phyloP scores from a whole-genome alignment of 371 early-diverging fungal genomes.

The Saksenaea oblongispora region DNA sequence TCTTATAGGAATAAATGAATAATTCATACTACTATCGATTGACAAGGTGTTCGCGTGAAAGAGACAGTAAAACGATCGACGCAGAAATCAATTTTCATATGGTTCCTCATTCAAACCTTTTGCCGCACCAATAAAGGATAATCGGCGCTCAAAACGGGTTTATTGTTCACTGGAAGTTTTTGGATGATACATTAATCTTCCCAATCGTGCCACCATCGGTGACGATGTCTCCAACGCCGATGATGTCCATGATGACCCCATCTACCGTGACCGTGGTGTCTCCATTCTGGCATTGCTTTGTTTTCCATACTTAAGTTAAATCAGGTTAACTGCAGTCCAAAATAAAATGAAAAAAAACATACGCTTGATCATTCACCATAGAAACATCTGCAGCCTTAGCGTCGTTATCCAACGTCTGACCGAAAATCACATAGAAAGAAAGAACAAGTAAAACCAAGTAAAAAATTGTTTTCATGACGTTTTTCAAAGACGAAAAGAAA shows the following conservation, averaged over 20 bases:
- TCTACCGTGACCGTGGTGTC: neutral
- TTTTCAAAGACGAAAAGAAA: no score
- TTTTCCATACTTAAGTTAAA: neutral
- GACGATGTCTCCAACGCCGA: neutral
- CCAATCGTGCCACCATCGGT: neutral
- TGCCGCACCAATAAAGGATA: neutral
- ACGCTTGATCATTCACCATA: neutral
- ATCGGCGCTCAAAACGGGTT: neutral
- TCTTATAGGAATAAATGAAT: no score
- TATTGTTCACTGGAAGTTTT: neutral
- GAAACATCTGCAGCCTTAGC: neutral
- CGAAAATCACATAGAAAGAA: neutral
- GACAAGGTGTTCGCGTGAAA: no score
- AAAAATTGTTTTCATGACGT: no score
- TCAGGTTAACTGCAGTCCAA: neutral
- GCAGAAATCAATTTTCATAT: no score
- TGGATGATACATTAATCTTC: neutral
- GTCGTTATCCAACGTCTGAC: neutral
- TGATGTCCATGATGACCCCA: neutral
- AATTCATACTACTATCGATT: no score
- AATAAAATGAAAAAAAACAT: neutral
- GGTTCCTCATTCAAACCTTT: no score
- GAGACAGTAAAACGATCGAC: no score
- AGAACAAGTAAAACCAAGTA: no score
- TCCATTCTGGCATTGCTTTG: neutral